phyloP scores from a whole-genome alignment of 805 yeast species.

The Candida cerambycidarum region DNA sequence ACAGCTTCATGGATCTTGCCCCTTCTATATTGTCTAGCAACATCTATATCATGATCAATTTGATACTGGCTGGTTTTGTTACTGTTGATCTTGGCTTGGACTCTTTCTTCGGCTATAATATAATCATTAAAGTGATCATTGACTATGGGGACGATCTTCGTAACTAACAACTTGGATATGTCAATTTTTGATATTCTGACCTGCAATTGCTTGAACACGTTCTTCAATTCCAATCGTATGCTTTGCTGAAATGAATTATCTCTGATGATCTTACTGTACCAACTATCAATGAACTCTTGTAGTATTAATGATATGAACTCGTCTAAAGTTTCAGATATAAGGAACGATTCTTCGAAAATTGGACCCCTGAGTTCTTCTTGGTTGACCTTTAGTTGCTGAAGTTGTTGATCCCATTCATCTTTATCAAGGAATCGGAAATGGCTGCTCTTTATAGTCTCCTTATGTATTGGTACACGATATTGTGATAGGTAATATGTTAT shows the following conservation, averaged over 20 bases:
- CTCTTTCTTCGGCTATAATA: slow-evolving; percentile 41
- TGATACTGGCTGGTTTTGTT: slow-evolving; percentile 15
- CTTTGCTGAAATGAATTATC: slow-evolving; percentile 33
- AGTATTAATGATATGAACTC: slow-evolving; percentile 49
- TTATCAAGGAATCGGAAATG: slow-evolving; percentile 12
- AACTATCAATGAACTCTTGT: slow-evolving; percentile 53
- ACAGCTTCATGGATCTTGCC: slow-evolving; percentile 62
- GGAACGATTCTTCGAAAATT: slow-evolving; percentile 47
- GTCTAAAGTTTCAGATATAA: slow-evolving; percentile 53
- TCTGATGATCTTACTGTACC: slow-evolving; percentile 52
- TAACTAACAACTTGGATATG: slow-evolving; percentile 55
- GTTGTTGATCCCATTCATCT: slow-evolving; percentile 8
- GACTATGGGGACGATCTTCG: slow-evolving; percentile 60
- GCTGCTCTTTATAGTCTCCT: not conserved
- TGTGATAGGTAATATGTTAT: slow-evolving; percentile 8
- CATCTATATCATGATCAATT: slow-evolving; percentile 38
- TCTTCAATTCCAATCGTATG: slow-evolving; percentile 44
- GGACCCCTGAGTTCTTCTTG: slow-evolving; percentile 23
- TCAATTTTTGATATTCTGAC: slow-evolving; percentile 46
- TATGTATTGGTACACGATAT: slow-evolving; percentile 3
- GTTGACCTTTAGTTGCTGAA: not conserved
- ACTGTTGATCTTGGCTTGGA: slow-evolving; percentile 22
- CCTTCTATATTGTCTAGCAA: slow-evolving; percentile 45
- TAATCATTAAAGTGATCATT: slow-evolving; percentile 62
- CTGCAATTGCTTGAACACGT: slow-evolving; percentile 42